Evolutionary conservation across 352 stramenopile species (phyloP), one percentile per base, ranked within the genome.

Genomic region (Bremia lactucae): DNA sequence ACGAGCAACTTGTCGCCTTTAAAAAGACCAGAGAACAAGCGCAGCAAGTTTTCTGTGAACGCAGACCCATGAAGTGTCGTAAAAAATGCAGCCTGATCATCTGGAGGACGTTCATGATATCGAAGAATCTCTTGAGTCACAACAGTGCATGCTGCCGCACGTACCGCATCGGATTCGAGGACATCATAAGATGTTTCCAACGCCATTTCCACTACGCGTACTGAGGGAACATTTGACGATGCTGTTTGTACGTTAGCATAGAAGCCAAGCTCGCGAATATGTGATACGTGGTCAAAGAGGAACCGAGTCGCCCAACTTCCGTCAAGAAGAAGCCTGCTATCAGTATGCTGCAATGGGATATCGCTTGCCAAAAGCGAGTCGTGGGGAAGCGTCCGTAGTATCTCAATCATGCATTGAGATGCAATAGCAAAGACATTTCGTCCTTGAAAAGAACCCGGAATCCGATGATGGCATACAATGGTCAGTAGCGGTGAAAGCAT

Each of bases 231-330:
- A n/a, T 40, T 36, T 2, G 19, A 22, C 3, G 19, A 44, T 14
- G 39, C 31, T 29, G 34, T 16, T 18, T 57, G 22, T 19, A 48
- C 40, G 13, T 73, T 36, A 6, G 65, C 36, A 6, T 33, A 14
- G 39, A 74, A 87, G 2, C 71, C 73, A 6, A 80, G 50, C 7
- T 64, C 55, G 18, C 73, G 66, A 4, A 81, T 46, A 1, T 46
- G 49, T n/a, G 73, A 72, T 11, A 53, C 48, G 18, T 72, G 67
- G 18, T 87, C 71, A 25, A 83, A 83, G 6, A 86, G 38, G 21
- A 83, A 59, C 9, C 73, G 49, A 14, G 71, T 71, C 10, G 52
- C 57, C 70, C 70, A 86, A 6, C 46, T 64, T n/a, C 55, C 54
- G 23, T 74, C 59, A n/a, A 68, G 20, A 34, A 74, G 20, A 1